Evolutionary conservation across 257 asterid genomes (phyloP), one percentile per base, ranked within the genome.

Genomic region (Mentha longifolia): DNA sequence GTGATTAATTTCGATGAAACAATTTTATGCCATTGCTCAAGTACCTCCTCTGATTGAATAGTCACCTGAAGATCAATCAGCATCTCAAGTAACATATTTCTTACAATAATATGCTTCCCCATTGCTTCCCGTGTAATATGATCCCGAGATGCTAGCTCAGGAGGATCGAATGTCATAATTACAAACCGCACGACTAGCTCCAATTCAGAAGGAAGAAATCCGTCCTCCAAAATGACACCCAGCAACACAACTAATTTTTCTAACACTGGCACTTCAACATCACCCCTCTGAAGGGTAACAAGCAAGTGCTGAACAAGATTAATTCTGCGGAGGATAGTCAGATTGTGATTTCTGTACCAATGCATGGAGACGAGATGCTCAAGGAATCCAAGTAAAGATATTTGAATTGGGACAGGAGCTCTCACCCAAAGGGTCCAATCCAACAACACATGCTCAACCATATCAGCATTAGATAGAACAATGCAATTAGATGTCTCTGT

Each of bases 331-430:
- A 95, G 88, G 77, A 95, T 88, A 43, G 99, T 92, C 76, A 95
- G 91, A 81, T 95, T 95, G 81, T 95, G 99, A 79, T 92, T 89
- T 81, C 99, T 87, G 77, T 95, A 95, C 99, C 99, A 92, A 76
- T 95, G 99, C 99, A 95, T 95, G 77, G 99, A 95, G 78, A 95
- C 99, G 7, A 95, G 86, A 83, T 92, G 96, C 90, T 95, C 99
- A 75, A 95, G 96, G 82, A 95, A 95, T 58, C 98, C 98, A 75
- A 95, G 86, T 49, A 95, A 81, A 68, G 98, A 78, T 71, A 95
- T 87, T 71, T 92, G 99, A 79, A 95, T 87, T 37, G 95, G 88
- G 63, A 92, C 79, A 1, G 97, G 92, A 55, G 99, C 95, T 50
- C 85, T 78, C 64, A 89, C 98, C 99, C 99, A 95, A 68, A 95